A percentile compares a stretch with the other conserved stretches of the same genome.
These are phyloP conservation scores for Entophlyctis luteolus DNA, from an alignment of 192 early-diverging fungal genomes.

Conservation along the genomic window DNA sequence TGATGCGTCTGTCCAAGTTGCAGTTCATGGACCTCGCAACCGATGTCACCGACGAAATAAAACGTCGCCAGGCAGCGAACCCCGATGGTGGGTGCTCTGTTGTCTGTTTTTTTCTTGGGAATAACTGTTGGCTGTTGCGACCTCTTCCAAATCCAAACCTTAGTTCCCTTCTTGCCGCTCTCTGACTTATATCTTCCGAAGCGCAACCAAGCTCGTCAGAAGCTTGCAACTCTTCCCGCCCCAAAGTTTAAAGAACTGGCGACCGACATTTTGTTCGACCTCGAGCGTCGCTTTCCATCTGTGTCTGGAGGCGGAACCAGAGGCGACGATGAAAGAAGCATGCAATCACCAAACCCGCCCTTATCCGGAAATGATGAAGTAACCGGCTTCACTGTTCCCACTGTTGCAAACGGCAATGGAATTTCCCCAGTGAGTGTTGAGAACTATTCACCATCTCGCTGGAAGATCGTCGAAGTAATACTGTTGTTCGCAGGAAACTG, in stretches of 20 bases:
- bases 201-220: conserved; percentile 95
- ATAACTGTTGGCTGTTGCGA: background rate
- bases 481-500: conserved; percentile 17
- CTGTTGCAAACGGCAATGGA: conserved; percentile 11
- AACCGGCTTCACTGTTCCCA: too few relatives aligned
- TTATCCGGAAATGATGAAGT: too few relatives aligned
- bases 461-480: background rate
- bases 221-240: conserved; percentile 82
- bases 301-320: too few relatives aligned
- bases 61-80: conserved; percentile 47
- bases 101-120: background rate
- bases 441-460: background rate
- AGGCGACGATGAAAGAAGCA: too few relatives aligned
- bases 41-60: conserved; percentile 94
- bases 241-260: conserved; percentile 88
- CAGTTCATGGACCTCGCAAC: conserved; percentile 94
- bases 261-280: conserved; percentile 71
- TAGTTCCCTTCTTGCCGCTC: conserved; percentile 82
- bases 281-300: conserved; percentile 42
- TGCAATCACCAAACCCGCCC: too few relatives aligned
- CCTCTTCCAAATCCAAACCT: background rate
- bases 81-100: background rate
- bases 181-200: conserved; percentile 83
- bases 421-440: background rate
- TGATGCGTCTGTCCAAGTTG: conserved; percentile 68